Evolutionary conservation across 1,139 yeast species (phyloP), one percentile per base, ranked within the genome.

Genomic region (Pichia sp.): DNA sequence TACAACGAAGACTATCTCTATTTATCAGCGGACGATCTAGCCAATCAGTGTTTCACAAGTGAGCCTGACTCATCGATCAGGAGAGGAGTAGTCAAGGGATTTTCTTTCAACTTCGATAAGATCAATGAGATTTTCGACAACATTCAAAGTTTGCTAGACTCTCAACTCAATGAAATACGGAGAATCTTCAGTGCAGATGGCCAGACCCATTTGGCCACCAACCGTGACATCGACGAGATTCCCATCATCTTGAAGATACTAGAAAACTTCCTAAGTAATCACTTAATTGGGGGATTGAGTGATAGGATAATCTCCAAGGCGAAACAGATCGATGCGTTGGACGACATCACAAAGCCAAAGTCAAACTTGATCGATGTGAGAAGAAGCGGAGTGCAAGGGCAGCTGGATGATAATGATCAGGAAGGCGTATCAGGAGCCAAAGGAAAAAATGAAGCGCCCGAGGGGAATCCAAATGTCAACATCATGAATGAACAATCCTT

Each of bases 221-320:
- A 15, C 23, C 30, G 49, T 5, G 54, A 53, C 23, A 59, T 75
- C 48, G 68, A 69, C 47, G 67, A 67, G 46, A 70, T 64, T 8
- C 71, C 66, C 15, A 65, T 64, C 10, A 57, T 64, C 50, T 59
- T 66, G 48, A 66, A 63, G 56, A 56, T 66, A 49, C 55, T 61
- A 54, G 72, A 63, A 62, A 75, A 64, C 60, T 74, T 63, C 53
- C 63, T 57, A 57, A 66, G 64, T 62, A 67, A 60, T 62, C 62
- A 55, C 65, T 63, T 64, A 56, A 74, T 60, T 54, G 70, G 61
- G 48, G 67, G 56, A 54, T 70, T 59, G 30, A 64, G 72, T 13
- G 70, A 70, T 15, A 70, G 68, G 16, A 58, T 78, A n/a, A 69
- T 73, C 31, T 57, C 62, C 0, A 71, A 69, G 52, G 64, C 75